Base-by-base conservation (phyloP, 352 stramenopile species). In the Albugo laibachii region DNA sequence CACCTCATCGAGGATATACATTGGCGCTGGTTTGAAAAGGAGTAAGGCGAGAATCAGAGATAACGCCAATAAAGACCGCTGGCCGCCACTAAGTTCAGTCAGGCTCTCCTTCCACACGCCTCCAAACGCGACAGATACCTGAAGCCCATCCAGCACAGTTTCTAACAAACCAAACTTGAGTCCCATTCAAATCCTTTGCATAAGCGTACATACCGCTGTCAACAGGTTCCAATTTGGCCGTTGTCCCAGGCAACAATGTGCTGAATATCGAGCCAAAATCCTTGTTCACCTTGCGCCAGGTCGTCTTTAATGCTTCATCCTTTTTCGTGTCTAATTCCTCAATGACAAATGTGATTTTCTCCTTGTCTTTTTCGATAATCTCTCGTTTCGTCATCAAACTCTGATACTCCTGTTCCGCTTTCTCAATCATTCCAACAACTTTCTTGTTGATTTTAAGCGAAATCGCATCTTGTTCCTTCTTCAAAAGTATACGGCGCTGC, bases 1-100 rank as follows among this genome's bases (percentile, higher is more conserved):
- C n/a, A 99, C 95, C 72, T 99, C 95, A 57, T 99, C 96, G 48
- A 99, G 69, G 76, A 99, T 99, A 62, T 99, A 99, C 95, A 99
- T 99, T 11, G 96, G 96, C 12, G 96, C 96, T 8, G 96, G 93
- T 62, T 99, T 99, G 68, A 99, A 99, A 12, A 99, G 70, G 20
- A 99, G 68, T 41, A 99, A 61, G 13, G 93, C 89, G 18, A 99
- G 62, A 69, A 99, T 99, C 48, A 99, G 71, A 15, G 93, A 98
- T 19, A 99, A 66, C 4, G 96, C 95, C 19, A 99, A 80, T n/a
- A 99, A 66, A n/a, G 93, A 99, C 46, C 95, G 77, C 59, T 99
- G 96, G 0, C 96, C 96, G 49, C 96, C 96, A 66, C 89, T 98
- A 2, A 99, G 65, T 60, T 99, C 96, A 21, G 93, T 98, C 49